Conservation (phyloP, 305 asterid species). For the Solanum hybrid region DNA sequence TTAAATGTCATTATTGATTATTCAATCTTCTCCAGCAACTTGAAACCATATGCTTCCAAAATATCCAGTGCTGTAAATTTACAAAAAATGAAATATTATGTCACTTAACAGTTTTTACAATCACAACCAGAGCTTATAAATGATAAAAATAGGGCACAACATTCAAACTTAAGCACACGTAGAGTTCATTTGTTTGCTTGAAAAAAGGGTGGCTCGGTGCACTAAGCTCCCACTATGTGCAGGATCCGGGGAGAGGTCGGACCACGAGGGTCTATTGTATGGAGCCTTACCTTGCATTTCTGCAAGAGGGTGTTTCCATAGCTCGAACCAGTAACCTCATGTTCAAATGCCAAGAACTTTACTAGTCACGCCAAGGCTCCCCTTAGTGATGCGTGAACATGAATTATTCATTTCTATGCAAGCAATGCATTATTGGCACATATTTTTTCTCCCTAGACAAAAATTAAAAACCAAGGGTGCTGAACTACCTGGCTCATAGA, state of each 20-base stretch:
- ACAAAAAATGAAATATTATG: not conserved
- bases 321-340: not conserved
- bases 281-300: not conserved
- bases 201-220: not conserved
- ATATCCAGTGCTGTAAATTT: constrained; percentile 59
- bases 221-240: not conserved
- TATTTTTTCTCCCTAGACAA: not conserved
- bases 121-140: not conserved
- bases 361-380: not conserved
- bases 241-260: not conserved
- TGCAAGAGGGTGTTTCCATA: not conserved
- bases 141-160: not conserved
- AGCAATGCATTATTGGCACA: not conserved
- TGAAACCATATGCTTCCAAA: constrained; percentile 73
- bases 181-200: not conserved
- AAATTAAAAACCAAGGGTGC: not conserved
- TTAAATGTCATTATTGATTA: constrained; percentile 2
- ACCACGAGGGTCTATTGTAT: not conserved
- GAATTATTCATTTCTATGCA: not conserved
- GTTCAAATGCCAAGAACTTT: not conserved
- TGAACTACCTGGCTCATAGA: constrained; percentile 64
- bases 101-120: not conserved
- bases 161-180: not conserved
- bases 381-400: not conserved
- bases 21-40: constrained; percentile 63